Evolutionary conservation across 139 green algal genomes (phyloP), one percentile per base, ranked within the genome.

Genomic region (Zygnema cylindricum): DNA sequence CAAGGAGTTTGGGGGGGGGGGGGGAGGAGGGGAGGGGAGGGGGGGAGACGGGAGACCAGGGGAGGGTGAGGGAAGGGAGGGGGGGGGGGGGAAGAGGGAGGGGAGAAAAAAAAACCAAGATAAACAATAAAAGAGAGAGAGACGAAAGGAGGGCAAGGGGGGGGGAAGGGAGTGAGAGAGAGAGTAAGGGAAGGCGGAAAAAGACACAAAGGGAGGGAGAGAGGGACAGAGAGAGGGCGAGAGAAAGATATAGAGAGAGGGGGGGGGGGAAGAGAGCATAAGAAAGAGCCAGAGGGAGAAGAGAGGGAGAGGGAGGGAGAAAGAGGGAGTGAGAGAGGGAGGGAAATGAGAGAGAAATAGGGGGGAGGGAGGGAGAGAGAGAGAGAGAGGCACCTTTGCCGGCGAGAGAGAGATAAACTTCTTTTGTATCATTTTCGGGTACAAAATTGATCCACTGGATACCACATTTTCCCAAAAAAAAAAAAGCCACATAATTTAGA

Each of bases 391-490:
- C 3, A 92, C 89, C 81, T 89, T 63, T 40, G 76, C 73, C 23
- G n/a, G 81, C 82, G 30, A 91, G 73, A 25, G 69, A 81, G 39
- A 40, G n/a, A 71, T 89, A 93, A 1, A 94, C 88, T 22, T 94
- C n/a, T 2, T 88, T 89, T 0, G 88, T 91, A 2, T 76, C 69
- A 41, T 96, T 92, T 0, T 93, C 38, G 84, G 84, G 35, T 75
- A 69, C 0, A 54, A 25, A 21, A 55, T 89, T 25, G 84, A 33
- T 1, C 57, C 76, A 11, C 79, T 86, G 79, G 1, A 23, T 25
- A 11, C 40, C 0, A n/a, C n/a, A n/a, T n/a, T n/a, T n/a, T n/a
- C n/a, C n/a, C n/a, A n/a, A n/a, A n/a, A n/a, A n/a, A n/a, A n/a
- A n/a, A n/a, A n/a, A n/a, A n/a, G n/a, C n/a, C n/a, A n/a, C n/a